Conservation (phyloP, 441 rosid species). For the Pelargonium citronellum region DNA sequence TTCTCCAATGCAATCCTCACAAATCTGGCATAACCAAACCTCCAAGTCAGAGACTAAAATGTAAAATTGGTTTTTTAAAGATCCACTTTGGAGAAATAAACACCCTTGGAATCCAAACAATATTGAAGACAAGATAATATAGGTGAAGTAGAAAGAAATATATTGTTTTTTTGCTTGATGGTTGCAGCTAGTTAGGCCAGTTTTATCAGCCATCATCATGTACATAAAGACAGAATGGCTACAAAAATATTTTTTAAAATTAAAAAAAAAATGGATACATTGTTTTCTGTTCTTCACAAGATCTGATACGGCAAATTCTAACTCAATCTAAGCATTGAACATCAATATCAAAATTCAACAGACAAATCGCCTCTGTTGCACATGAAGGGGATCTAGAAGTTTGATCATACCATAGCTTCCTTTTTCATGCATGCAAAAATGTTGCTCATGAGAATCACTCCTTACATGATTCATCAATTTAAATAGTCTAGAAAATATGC, state of each 20-base stretch:
- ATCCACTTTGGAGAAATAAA: neutral
- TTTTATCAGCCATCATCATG: conserved; percentile 4
- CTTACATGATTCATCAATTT: neutral
- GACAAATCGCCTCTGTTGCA: neutral
- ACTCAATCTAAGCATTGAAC: neutral
- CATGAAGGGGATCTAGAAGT: neutral
- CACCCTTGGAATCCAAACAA: neutral
- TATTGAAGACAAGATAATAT: neutral
- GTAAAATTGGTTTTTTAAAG: neutral
- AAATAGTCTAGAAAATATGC: neutral
- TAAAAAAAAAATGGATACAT: neutral
- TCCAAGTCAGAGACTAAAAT: conserved; percentile 16
- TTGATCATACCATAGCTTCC: neutral
- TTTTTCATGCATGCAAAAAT: neutral
- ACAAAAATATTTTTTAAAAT: neutral
- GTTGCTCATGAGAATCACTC: neutral
- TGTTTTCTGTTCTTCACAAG: neutral
- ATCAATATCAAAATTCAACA: conserved; percentile 1
- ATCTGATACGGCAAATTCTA: too few species aligned
- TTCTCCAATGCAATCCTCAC: conserved; percentile 93
- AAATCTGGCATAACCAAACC: conserved; percentile 44
- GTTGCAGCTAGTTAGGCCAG: neutral
- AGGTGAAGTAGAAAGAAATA: neutral
- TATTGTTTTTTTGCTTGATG: neutral
- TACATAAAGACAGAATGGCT: neutral